Conservation (phyloP, 1,284 basidiomycete genomes). For the Meira nashicola region DNA sequence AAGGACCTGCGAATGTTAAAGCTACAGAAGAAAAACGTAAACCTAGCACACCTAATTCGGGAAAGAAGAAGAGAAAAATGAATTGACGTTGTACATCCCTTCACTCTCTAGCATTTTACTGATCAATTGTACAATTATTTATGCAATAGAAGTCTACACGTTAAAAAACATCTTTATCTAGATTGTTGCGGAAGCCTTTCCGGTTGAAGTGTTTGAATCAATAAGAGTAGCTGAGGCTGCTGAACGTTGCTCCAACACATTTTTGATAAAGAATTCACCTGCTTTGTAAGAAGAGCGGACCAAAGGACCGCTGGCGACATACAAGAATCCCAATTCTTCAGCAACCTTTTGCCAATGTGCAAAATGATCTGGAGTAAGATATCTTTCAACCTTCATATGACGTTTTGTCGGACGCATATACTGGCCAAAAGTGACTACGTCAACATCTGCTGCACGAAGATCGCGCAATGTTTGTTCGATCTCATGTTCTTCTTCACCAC, state of each 20-base stretch:
- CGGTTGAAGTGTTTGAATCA: not conserved
- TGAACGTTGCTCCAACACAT: conserved; percentile 38
- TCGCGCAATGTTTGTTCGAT: conserved; percentile 78
- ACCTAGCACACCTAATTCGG: not conserved
- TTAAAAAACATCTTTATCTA: not conserved
- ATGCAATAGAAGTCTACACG: not conserved
- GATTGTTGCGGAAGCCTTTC: not conserved
- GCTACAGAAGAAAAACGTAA: conserved; percentile 6
- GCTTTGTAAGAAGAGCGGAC: conserved; percentile 96
- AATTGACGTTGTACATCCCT: not conserved
- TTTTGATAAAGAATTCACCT: conserved; percentile 54
- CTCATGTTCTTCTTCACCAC: conserved; percentile 84
- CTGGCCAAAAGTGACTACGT: conserved; percentile 98
- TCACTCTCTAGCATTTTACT: not conserved
- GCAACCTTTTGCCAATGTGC: conserved; percentile 83
- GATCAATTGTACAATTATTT: not conserved
- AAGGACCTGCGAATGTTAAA: not conserved
- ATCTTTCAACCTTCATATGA: conserved; percentile 98
- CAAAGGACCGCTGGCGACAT: conserved; percentile 92
- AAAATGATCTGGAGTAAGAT: conserved; percentile 89
- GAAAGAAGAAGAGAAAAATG: conserved; percentile 3
- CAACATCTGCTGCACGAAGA: conserved; percentile 78
- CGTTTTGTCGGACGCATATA: conserved; percentile 99
- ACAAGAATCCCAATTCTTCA: conserved; percentile 90
- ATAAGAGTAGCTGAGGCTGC: not conserved